phyloP scores from a whole-genome alignment of 192 early-diverging fungal genomes.

The Coemansia sp. region DNA sequence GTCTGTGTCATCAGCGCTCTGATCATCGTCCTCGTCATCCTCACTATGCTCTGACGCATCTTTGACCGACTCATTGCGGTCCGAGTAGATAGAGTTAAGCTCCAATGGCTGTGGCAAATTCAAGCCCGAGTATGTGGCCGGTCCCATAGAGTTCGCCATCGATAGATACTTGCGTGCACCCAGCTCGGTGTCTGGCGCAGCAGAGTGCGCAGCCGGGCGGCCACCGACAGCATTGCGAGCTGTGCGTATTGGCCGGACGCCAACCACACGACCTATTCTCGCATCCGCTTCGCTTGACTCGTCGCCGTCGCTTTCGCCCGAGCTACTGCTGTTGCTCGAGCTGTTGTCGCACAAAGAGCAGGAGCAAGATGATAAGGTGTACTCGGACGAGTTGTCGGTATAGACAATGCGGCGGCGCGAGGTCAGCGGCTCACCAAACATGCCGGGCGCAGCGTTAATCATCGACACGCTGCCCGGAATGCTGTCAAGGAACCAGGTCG shows the following conservation, averaged over 20 bases:
- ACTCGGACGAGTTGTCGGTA: constrained; percentile 26
- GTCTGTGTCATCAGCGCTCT: not conserved
- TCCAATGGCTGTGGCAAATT: constrained; percentile 35
- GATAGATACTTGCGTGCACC: not conserved
- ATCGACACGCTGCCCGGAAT: constrained; percentile 50
- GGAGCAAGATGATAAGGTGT: constrained; percentile 39
- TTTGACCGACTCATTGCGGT: not conserved
- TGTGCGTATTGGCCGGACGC: not conserved
- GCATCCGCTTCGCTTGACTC: not conserved
- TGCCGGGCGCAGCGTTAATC: constrained; percentile 26
- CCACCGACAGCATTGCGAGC: not conserved
- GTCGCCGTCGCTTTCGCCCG: not conserved
- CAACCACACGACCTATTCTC: not conserved
- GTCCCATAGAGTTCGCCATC: constrained; percentile 1
- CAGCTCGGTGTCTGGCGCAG: not conserved
- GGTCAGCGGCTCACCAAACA: constrained; percentile 35
- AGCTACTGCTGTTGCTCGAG: not conserved
- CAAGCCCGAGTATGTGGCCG: constrained; percentile 13
- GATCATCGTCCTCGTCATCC: not conserved
- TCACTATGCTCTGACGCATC: not conserved
- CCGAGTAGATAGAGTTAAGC: constrained; percentile 12
- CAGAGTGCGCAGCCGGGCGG: not conserved
- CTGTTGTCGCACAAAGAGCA: constrained; percentile 30
- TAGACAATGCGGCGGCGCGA: constrained; percentile 19
- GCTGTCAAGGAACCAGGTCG: constrained; percentile 55